Evolutionary conservation across 495 filamentous ascomycete genomes (phyloP), one percentile per base, ranked within the genome.

Genomic region (Aspergillus carlsbadensis): DNA sequence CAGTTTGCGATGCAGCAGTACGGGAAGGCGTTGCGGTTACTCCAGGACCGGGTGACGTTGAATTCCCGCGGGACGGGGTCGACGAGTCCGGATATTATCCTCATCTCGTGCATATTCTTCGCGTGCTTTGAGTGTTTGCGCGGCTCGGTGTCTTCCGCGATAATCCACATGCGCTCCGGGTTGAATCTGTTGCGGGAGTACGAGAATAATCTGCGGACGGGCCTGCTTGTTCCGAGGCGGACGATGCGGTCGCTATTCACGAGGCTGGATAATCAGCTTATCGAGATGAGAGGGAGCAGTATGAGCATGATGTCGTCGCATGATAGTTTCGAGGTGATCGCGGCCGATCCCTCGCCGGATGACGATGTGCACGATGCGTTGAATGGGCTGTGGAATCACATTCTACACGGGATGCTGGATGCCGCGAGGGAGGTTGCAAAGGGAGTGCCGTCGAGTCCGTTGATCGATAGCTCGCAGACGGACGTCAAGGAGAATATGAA

Each of bases 1-100:
- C 35, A 37, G 20, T 51, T 51, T 24, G 34, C 48, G 18, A 51
- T 51, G 48, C 48, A 51, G 48, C 48, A 51, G 20, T 51, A 51
- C 14, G 48, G 48, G 24, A 51, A 40, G 36, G 48, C 48, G 21
- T 15, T 51, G 20, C 48, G 48, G 6, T 29, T 40, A 11, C 21
- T 51, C 1, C 48, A 49, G 45, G 45, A 49, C 10, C 45, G 45
- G 2, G 45, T 49, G 13, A 49, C 11, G n/a, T 18, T 43, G 4
- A 10, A 7, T 6, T 2, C 17, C 17, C 40, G 40, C 6, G 44
- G 29, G 44, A 18, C 7, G 6, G 14, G 3, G 17, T 5, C 24
- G 14, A 36, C 48, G 14, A n/a, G 18, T 20, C 48, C 48, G 5
- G 48, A 51, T 36, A 5, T 51, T 3, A 51, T 51, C 10, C 48